A percentile compares a stretch with the other conserved stretches of the same genome.
Evolutionary conservation across 805 yeast species (phyloP).

Genomic region (Pichia scutulata): DNA sequence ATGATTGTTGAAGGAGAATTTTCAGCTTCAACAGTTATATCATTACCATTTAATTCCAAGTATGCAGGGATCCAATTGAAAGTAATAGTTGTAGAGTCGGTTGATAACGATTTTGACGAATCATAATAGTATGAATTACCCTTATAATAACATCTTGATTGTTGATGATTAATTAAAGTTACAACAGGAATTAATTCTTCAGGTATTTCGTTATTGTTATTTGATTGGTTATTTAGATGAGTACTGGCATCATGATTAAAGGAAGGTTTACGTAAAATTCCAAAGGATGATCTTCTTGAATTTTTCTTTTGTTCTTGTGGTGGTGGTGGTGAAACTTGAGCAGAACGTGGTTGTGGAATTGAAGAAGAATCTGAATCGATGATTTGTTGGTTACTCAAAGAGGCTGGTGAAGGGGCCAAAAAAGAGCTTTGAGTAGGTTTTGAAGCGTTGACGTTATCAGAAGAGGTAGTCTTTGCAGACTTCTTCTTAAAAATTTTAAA

Average conservation of each 20-base stretch:
- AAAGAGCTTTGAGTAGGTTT: not conserved
- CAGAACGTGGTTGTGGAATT: not conserved
- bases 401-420: not conserved
- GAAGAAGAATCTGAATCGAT: not conserved
- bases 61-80: slow-evolving; percentile 21
- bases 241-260: not conserved
- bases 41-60: slow-evolving; percentile 40
- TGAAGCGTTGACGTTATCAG: not conserved
- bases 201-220: slow-evolving; percentile 30
- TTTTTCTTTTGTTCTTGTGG: not conserved
- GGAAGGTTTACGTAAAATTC: slow-evolving; percentile 3
- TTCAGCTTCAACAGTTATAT: slow-evolving; percentile 36
- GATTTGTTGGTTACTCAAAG: not conserved
- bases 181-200: slow-evolving; percentile 67
- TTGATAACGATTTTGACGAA: not conserved
- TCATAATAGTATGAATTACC: slow-evolving; percentile 8
- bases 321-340: not conserved
- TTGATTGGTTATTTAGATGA: not conserved
- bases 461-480: not conserved
- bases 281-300: slow-evolving; percentile 1
- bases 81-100: not conserved
- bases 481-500: slow-evolving; percentile 3
- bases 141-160: slow-evolving; percentile 46
- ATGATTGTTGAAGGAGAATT: slow-evolving; percentile 38
- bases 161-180: slow-evolving; percentile 63